These are phyloP conservation scores for Eucalyptus cloeziana DNA, from an alignment of 345 rosid genomes.

Conservation along the genomic window DNA sequence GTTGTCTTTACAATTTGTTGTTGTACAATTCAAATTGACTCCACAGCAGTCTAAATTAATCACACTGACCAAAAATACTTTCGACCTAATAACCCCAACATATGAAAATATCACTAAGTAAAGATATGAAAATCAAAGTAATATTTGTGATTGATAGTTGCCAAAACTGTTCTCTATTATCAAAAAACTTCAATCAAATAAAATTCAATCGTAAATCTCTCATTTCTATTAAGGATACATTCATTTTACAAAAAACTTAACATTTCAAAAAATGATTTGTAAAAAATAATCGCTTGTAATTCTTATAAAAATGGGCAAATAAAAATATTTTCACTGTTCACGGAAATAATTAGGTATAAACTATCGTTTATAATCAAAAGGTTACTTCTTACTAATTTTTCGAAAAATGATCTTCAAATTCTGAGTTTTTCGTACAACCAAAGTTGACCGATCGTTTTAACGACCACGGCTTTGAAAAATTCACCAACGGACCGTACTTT, in stretches of 20 bases:
- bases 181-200: background rate
- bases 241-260: too few relatives aligned
- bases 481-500: background rate
- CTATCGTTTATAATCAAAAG: too few relatives aligned
- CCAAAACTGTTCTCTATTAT: background rate
- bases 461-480: background rate
- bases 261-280: too few relatives aligned
- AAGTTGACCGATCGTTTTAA: background rate
- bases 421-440: background rate
- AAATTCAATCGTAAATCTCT: background rate
- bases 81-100: background rate
- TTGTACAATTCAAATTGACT: background rate
- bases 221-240: too few relatives aligned
- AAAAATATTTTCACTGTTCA: too few relatives aligned
- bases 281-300: rapidly evolving
- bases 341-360: too few relatives aligned
- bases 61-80: background rate
- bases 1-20: background rate
- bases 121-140: background rate
- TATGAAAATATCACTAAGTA: background rate
- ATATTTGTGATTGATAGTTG: background rate
- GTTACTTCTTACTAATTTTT: background rate
- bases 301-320: rapidly evolving
- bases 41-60: background rate
- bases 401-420: background rate